Percentiles rank a stretch among this genome's conserved stretches.
Conservation (phyloP, 2,329 filamentous ascomycete species). For the Alternaria burnsii region DNA sequence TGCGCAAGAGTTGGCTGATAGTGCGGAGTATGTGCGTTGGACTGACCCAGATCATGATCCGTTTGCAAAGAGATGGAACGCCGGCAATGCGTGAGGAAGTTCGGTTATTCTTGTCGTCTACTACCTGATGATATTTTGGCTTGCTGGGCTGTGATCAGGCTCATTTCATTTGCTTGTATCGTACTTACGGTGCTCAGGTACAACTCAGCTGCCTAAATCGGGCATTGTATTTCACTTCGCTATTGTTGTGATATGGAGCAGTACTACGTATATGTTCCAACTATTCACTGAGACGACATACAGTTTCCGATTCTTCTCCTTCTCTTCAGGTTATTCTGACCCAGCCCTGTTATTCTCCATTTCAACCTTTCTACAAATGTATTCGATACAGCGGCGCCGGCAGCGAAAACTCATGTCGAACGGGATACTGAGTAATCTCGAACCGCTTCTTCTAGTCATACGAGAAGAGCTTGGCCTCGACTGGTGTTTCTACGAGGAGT, state of each 20-base stretch:
- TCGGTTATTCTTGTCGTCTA: neutral
- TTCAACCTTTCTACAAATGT: too few species aligned
- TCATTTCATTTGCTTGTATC: too few species aligned
- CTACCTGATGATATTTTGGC: neutral
- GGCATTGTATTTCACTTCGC: too few species aligned
- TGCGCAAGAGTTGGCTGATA: slow-evolving; percentile 58
- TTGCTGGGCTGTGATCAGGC: neutral
- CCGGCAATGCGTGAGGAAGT: neutral
- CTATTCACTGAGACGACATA: too few species aligned
- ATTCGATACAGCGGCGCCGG: neutral
- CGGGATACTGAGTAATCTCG: neutral
- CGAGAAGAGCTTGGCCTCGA: slow-evolving; percentile 18
- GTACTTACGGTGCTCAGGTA: too few species aligned
- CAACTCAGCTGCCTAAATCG: neutral
- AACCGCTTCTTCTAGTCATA: slow-evolving; percentile 17
- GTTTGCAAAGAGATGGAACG: slow-evolving; percentile 56
- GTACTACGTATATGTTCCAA: neutral
- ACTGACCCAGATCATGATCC: slow-evolving; percentile 61
- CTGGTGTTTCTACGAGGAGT: slow-evolving; percentile 28
- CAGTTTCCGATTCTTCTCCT: neutral
- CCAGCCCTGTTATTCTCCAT: neutral
- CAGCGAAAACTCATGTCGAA: rapidly evolving
- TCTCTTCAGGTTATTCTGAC: too few species aligned
- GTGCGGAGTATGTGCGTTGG: slow-evolving; percentile 66
- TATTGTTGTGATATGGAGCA: neutral